A percentile compares a stretch with the other conserved stretches of the same genome.
Evolutionary conservation across 2,329 filamentous ascomycete genomes (phyloP).

Genomic region (Aspergillus vadensis): DNA sequence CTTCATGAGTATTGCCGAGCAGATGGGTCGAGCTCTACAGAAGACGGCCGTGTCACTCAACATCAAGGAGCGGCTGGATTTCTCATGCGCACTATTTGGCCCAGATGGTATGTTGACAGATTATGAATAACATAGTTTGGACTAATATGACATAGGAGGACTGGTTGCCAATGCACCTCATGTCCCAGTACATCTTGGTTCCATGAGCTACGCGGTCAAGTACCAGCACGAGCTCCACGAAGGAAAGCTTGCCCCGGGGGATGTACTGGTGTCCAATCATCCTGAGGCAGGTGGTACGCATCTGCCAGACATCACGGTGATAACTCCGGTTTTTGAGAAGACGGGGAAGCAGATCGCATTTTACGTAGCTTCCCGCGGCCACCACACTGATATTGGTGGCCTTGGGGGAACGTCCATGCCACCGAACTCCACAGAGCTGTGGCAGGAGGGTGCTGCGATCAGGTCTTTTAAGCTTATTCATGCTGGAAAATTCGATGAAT

Average conservation of each 20-base stretch:
- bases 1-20: conserved; percentile 84
- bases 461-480: conserved; percentile 34
- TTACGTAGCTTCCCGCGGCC: conserved; percentile 72
- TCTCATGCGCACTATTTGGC: conserved; percentile 78
- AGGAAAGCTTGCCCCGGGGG: conserved; percentile 70
- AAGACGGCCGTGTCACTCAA: conserved; percentile 76
- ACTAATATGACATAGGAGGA: too few species aligned
- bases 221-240: conserved; percentile 75
- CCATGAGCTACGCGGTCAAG: conserved; percentile 76
- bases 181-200: conserved; percentile 75
- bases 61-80: conserved; percentile 82
- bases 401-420: conserved; percentile 53
- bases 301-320: conserved; percentile 74
- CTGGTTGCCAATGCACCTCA: conserved; percentile 70
- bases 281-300: conserved; percentile 83
- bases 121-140: too few species aligned
- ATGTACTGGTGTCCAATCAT: conserved; percentile 78
- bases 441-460: conserved; percentile 43
- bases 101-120: conserved; percentile 51
- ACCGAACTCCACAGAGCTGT: conserved; percentile 39
- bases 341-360: conserved; percentile 65
- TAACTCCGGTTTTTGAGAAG: conserved; percentile 74
- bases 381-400: conserved; percentile 69
- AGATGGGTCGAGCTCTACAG: conserved; percentile 77
- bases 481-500: conserved; percentile 40